These are phyloP conservation scores for Eutypa lata DNA, from an alignment of 2,329 filamentous ascomycete genomes.

Conservation along the genomic window DNA sequence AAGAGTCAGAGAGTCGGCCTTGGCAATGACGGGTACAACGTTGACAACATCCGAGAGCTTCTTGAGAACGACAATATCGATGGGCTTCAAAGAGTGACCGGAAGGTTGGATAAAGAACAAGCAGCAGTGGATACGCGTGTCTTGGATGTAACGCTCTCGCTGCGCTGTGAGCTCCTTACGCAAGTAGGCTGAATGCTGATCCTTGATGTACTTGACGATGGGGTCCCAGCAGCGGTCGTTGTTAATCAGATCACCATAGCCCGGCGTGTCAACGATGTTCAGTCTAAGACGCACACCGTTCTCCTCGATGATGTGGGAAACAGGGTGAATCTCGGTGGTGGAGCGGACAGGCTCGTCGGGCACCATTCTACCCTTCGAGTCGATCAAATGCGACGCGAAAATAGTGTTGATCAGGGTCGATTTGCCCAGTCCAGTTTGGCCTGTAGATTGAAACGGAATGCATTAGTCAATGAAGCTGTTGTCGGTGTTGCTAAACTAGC, in stretches of 20 bases:
- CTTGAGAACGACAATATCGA: slow-evolving; percentile 99
- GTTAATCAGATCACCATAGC: slow-evolving; percentile 98
- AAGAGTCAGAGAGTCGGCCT: slow-evolving; percentile 91
- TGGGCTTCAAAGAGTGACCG: slow-evolving; percentile 96
- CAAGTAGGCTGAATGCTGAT: slow-evolving; percentile 98
- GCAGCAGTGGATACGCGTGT: slow-evolving; percentile 98
- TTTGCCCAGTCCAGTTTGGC: slow-evolving; percentile 97
- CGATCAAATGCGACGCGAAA: slow-evolving; percentile 98
- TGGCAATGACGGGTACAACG: slow-evolving; percentile 97
- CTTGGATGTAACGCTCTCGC: slow-evolving; percentile 98
- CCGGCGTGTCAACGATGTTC: slow-evolving; percentile 98
- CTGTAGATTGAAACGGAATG: slow-evolving; percentile 44
- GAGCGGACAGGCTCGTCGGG: slow-evolving; percentile 91
- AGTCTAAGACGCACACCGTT: slow-evolving; percentile 95
- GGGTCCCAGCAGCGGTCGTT: slow-evolving; percentile 99
- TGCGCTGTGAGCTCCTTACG: slow-evolving; percentile 99
- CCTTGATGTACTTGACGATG: slow-evolving; percentile 99
- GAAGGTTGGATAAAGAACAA: slow-evolving; percentile 99
- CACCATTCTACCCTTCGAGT: slow-evolving; percentile 92
- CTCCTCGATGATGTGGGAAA: slow-evolving; percentile 98
- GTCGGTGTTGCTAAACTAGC: slow-evolving; percentile 1
- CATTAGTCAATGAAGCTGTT: not conserved
- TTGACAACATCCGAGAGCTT: slow-evolving; percentile 99
- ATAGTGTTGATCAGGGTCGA: slow-evolving; percentile 99
- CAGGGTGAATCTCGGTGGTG: slow-evolving; percentile 96